phyloP scores from a whole-genome alignment of 2,329 filamentous ascomycete species.

The Ampelomyces quisqualis region DNA sequence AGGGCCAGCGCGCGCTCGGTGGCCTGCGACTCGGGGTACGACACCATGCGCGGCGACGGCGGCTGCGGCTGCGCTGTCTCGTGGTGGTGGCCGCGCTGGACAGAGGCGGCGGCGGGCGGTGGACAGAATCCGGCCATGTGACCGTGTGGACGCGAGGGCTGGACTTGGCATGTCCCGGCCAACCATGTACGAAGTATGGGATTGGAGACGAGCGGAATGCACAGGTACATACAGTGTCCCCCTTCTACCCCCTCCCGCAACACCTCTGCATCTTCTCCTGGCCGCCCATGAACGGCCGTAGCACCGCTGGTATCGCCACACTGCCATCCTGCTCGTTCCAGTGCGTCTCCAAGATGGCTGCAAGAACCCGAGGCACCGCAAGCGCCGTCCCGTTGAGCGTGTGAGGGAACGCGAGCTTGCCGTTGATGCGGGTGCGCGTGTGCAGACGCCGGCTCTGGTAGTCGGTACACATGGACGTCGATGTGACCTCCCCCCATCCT shows the following conservation, averaged over 20 bases:
- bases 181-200: no score
- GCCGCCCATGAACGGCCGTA: slow-evolving; percentile 79
- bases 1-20: slow-evolving; percentile 58
- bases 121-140: no score
- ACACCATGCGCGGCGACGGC: slow-evolving; percentile 56
- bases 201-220: no score
- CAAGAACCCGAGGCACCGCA: slow-evolving; percentile 84
- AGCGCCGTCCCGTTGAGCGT: slow-evolving; percentile 94
- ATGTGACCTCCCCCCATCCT: slow-evolving; percentile 93
- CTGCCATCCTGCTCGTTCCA: slow-evolving; percentile 71
- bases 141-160: no score
- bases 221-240: slow-evolving; percentile 11
- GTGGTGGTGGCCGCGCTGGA: slow-evolving; percentile 9
- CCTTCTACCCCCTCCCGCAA: slow-evolving; percentile 5
- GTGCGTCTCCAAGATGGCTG: slow-evolving; percentile 84
- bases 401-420: slow-evolving; percentile 72
- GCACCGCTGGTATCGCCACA: slow-evolving; percentile 74
- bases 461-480: slow-evolving; percentile 87
- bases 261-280: slow-evolving; percentile 34
- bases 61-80: slow-evolving; percentile 3
- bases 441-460: slow-evolving; percentile 84
- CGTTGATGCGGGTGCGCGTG: slow-evolving; percentile 64
- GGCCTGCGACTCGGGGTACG: slow-evolving; percentile 58
- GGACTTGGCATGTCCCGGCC: no score
- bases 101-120: slow-evolving; percentile 25